Evolutionary conservation across 2,329 filamentous ascomycete genomes (phyloP).

Genomic region (Pyrenophora seminiperda): DNA sequence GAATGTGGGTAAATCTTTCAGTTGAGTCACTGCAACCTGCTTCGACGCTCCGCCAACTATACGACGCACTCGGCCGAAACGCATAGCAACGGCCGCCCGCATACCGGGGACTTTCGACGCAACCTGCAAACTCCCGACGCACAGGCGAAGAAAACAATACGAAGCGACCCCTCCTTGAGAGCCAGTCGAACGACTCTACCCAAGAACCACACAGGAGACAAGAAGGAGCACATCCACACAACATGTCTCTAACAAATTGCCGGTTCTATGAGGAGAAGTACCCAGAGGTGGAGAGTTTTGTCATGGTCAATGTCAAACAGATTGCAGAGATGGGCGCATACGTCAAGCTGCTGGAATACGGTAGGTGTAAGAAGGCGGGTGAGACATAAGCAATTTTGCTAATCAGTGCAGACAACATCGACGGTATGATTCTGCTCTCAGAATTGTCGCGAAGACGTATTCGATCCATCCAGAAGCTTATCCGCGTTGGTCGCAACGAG

Average conservation of each 20-base stretch:
- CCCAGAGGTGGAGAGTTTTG: conserved; percentile 98
- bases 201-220: conserved; percentile 11
- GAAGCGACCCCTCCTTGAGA: conserved; percentile 9
- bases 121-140: neutral
- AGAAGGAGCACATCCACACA: conserved; percentile 47
- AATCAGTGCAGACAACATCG: conserved; percentile 77
- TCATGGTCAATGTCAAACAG: conserved; percentile 99
- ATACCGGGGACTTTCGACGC: neutral
- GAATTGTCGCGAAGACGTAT: conserved; percentile 98
- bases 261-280: conserved; percentile 98
- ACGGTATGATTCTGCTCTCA: conserved; percentile 99
- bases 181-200: conserved; percentile 7
- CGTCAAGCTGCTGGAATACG: conserved; percentile 97
- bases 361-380: conserved; percentile 19
- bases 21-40: conserved; percentile 28
- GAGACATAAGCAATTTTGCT: conserved; percentile 1
- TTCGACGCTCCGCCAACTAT: neutral
- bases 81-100: neutral
- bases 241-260: conserved; percentile 93
- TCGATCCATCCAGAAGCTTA: conserved; percentile 97
- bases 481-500: conserved; percentile 96
- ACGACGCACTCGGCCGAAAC: neutral
- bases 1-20: conserved; percentile 37
- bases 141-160: conserved; percentile 1
- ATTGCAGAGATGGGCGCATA: conserved; percentile 99